Evolutionary conservation across 2,329 filamentous ascomycete genomes (phyloP), one percentile per base, ranked within the genome.

Genomic region (Colletotrichum sp.): DNA sequence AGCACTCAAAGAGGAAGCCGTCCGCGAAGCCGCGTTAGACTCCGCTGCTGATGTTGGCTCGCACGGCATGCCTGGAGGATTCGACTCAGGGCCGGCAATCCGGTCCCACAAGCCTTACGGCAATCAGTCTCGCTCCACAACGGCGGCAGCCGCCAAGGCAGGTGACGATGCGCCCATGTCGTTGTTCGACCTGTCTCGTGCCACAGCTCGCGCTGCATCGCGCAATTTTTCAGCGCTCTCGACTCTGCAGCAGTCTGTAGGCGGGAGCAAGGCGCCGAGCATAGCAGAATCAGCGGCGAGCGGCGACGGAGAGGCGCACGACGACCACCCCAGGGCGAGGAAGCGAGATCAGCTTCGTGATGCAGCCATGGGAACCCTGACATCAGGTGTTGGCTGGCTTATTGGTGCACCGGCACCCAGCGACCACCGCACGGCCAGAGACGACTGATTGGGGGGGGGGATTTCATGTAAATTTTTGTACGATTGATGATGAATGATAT

Each of bases 261-360:
- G 44, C 69, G 81, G 85, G 78, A 76, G 85, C 77, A 63, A 70
- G 71, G 39, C 71, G 21, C 26, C 69, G 21, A 39, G 36, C 28
- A 26, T 60, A 32, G 52, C 74, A 59, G 32, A 28, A 67, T 21
- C 64, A 71, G 66, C 65, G 60, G 64, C 78, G 62, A 66, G 68
- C 26, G 36, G 36, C 65, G 26, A 78, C 69, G 28, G 78, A 72
- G 72, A 79, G 71, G 26, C 74, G 73, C 32, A 78, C 55, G 78
- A 80, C 12, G 78, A 80, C 71, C 79, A 82, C 65, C 83, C 88
- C 75, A 88, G 85, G 72, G 87, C 91, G 49, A 90, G 95, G 79
- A 96, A 93, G 87, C 89, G 95, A 79, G 95, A 96, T 82, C 93
- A 94, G 83, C 80, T 94, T 55, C 88, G 91, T 78, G 92, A 93